These are phyloP conservation scores for Canavalia gladiata DNA, from an alignment of 306 rosid genomes.

Conservation along the genomic window DNA sequence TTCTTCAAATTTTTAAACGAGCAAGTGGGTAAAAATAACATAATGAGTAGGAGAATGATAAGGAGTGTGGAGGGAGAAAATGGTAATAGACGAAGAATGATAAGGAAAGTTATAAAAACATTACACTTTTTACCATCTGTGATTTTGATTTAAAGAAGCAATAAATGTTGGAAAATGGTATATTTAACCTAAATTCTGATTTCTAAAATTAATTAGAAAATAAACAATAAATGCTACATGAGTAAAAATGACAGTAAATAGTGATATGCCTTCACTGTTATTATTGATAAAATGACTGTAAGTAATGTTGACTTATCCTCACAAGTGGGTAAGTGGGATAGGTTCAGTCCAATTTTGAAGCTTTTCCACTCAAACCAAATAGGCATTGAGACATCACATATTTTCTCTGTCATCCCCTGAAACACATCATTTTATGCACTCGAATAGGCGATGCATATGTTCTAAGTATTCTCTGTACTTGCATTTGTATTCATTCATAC, in stretches of 20 bases:
- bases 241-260: too few species aligned
- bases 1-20: not conserved
- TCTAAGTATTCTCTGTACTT: too few species aligned
- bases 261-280: not conserved
- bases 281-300: not conserved
- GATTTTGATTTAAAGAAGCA: not conserved
- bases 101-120: not conserved
- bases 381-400: not conserved
- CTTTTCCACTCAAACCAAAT: not conserved
- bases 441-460: too few species aligned
- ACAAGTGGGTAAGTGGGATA: not conserved
- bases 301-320: not conserved
- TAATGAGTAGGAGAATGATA: not conserved
- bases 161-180: not conserved
- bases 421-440: too few species aligned
- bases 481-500: too few species aligned
- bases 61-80: constrained; percentile 4
- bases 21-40: not conserved
- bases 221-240: too few species aligned
- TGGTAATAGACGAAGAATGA: not conserved
- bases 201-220: not conserved
- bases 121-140: not conserved
- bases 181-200: not conserved
- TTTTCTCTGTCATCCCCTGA: too few species aligned
- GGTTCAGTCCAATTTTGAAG: not conserved